Base-by-base conservation (phyloP, 169 alveolate genomes). In the Plasmodium billcollinsi region DNA sequence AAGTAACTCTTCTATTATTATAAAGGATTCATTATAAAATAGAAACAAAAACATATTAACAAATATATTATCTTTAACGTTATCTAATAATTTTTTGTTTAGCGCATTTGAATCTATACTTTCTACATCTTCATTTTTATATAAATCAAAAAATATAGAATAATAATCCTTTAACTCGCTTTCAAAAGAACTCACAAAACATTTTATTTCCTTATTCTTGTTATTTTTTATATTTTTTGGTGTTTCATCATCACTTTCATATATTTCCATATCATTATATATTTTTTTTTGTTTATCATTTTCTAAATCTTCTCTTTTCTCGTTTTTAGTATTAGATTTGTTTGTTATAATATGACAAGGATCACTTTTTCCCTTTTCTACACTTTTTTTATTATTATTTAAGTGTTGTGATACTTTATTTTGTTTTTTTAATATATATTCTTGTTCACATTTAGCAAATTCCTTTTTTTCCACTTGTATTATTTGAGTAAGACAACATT, bases 21-120 rank as follows among this genome's bases (percentile, higher is more conserved):
- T 52, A 39, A 69, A 69, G 47, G 91, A 71, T 24, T 86, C 92
- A 56, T 73, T 73, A 52, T 61, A 86, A 72, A 71, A 86, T 86
- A 86, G 49, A 65, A 54, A 52, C 21, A 86, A 52, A 74, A 86
- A 86, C 54, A 86, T 71, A 72, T 21, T 70, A 52, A 86, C 24
- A 72, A 72, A 86, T 59, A 86, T 18, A 59, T 86, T 73, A 11
- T 72, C 50, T 26, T 67, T 59, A 5, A 72, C 33, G 61, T 71
- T 86, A 61, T 83, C 49, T 3, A 15, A 26, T 26, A 83, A 54
- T 8, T 69, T 56, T 21, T 67, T 21, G 59, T 83, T 67, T 62
- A 83, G 9, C 47, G 8, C 18, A 43, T 49, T 18, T 9, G 26
- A 67, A 11, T 70, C 50, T 1, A 6, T 2, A 33, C 12, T 47